A percentile compares a stretch with the other conserved stretches of the same genome.
These are phyloP conservation scores for Lepidopterella palustris DNA, from an alignment of 495 filamentous ascomycete species.

Conservation along the genomic window DNA sequence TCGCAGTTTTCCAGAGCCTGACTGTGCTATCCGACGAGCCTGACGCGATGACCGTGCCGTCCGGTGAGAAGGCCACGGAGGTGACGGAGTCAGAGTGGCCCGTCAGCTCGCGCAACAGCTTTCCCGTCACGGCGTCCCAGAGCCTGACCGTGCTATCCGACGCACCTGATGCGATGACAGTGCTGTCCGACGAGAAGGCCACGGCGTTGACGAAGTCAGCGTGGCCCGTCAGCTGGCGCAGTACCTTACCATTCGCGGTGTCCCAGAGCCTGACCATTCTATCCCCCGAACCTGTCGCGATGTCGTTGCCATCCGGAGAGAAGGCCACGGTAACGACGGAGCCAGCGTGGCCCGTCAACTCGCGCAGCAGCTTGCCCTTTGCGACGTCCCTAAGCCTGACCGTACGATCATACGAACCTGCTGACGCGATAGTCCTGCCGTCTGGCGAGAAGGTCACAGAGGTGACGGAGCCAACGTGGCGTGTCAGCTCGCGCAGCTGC, in stretches of 20 bases:
- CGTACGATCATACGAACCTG: background rate
- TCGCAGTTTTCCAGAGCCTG: too few relatives aligned
- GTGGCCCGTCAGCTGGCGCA: background rate
- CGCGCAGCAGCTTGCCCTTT: too few relatives aligned
- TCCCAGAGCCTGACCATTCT: too few relatives aligned
- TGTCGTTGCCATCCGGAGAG: background rate
- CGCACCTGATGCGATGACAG: background rate
- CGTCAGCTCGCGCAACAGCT: too few relatives aligned
- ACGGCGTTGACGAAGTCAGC: background rate
- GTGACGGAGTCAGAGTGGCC: too few relatives aligned
- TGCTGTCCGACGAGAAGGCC: background rate
- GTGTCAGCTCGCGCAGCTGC: too few relatives aligned
- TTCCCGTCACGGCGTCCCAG: background rate
- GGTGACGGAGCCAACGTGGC: too few relatives aligned
- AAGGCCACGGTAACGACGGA: background rate
- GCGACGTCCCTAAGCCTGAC: too few relatives aligned
- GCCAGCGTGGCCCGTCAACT: background rate
- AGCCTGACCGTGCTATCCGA: background rate
- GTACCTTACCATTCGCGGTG: background rate
- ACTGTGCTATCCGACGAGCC: too few relatives aligned
- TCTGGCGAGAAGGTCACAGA: background rate
- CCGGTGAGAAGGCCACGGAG: too few relatives aligned
- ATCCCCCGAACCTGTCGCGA: background rate
- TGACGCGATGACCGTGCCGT: too few relatives aligned
- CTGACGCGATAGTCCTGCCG: background rate